Conservation (phyloP, 345 rosid species). For the Combretum micranthum region DNA sequence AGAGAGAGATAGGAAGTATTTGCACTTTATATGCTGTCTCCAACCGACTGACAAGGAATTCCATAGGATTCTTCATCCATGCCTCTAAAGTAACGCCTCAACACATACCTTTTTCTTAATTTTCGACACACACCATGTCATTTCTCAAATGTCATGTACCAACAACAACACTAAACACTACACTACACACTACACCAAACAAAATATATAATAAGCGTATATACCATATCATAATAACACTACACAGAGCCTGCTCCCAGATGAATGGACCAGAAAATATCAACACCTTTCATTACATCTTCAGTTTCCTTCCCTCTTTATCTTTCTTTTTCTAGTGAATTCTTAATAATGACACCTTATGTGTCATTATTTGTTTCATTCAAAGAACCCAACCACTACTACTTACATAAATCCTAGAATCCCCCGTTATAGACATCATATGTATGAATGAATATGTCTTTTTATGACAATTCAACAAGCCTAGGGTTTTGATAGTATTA, state of each 20-base stretch:
- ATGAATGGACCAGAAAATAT: constrained; percentile 19
- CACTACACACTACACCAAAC: not conserved
- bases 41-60: too few relatives aligned
- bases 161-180: constrained; percentile 21
- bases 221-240: not conserved
- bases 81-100: too few relatives aligned
- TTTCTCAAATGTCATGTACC: too few relatives aligned
- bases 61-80: too few relatives aligned
- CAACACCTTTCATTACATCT: constrained; percentile 7
- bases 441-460: not conserved
- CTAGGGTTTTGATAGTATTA: not conserved
- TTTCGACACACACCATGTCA: too few relatives aligned
- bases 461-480: too few relatives aligned
- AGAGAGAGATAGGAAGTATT: too few relatives aligned
- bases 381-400: constrained; percentile 22
- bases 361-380: constrained; percentile 17
- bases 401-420: not conserved
- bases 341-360: not conserved
- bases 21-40: too few relatives aligned
- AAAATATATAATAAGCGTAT: not conserved
- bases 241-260: constrained; percentile 6
- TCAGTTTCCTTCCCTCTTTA: not conserved
- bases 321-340: constrained; percentile 7
- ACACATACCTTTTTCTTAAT: too few relatives aligned
- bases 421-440: constrained; percentile 5